Percentiles rank a stretch among this genome's conserved stretches.
These are phyloP conservation scores for Volvox reticuliferus DNA, from an alignment of 139 green algal species.

Conservation along the genomic window DNA sequence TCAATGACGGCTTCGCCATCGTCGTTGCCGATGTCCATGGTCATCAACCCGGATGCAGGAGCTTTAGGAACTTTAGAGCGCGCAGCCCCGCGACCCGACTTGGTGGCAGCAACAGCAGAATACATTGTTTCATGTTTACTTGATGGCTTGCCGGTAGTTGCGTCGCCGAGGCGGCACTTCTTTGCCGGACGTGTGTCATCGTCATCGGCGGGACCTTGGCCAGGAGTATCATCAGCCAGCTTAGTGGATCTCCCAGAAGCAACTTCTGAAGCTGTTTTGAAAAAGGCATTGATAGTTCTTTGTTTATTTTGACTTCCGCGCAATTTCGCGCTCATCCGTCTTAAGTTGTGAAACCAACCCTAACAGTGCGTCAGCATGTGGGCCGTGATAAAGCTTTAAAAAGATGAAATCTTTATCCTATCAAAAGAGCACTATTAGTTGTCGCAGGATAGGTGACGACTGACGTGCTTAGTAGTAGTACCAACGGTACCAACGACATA, in stretches of 20 bases:
- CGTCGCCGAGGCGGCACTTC: background rate
- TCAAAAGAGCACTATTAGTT: too few species aligned
- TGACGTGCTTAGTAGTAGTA: too few species aligned
- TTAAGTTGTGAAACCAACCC: background rate
- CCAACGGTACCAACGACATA: too few species aligned
- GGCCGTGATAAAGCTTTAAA: too few species aligned
- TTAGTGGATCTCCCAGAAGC: background rate
- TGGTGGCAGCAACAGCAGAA: background rate
- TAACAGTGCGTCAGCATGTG: background rate
- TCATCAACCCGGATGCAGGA: background rate
- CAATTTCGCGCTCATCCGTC: constrained; percentile 18
- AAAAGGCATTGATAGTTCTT: background rate
- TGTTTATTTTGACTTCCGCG: background rate
- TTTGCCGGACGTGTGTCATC: background rate
- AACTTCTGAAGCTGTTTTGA: background rate
- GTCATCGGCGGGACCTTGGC: background rate
- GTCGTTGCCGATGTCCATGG: background rate
- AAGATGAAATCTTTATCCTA: too few species aligned
- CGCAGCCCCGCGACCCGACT: background rate
- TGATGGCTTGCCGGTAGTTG: background rate
- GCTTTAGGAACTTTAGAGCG: background rate
- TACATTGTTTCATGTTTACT: background rate
- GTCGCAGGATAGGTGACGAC: too few species aligned
- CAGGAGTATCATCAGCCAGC: background rate
- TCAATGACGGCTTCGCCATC: background rate